These are phyloP conservation scores for Backusella liffmaniae DNA, from an alignment of 192 early-diverging fungal species.

Conservation along the genomic window DNA sequence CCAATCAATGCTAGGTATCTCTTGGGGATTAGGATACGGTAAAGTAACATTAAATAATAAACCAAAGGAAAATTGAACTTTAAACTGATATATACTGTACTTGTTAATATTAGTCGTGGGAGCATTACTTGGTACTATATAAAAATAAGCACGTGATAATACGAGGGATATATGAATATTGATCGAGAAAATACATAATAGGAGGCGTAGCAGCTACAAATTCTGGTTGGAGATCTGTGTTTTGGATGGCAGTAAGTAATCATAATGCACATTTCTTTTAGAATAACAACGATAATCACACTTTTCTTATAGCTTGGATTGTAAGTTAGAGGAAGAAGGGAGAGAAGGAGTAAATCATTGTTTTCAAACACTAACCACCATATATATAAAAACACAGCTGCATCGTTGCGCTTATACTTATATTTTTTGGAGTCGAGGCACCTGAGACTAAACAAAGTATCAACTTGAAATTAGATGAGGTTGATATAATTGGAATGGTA, in stretches of 20 bases:
- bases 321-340: constrained; percentile 34
- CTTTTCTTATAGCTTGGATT: constrained; percentile 44
- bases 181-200: constrained; percentile 7
- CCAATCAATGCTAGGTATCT: constrained; percentile 26
- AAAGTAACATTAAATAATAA: too few species aligned
- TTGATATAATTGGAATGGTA: constrained; percentile 52
- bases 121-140: constrained; percentile 30
- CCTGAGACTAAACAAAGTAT: constrained; percentile 4
- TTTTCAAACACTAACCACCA: not conserved
- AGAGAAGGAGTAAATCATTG: not conserved
- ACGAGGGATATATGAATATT: not conserved
- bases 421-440: constrained; percentile 34
- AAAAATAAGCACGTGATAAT: not conserved
- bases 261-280: not conserved
- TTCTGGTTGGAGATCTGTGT: constrained; percentile 33
- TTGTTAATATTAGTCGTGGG: constrained; percentile 10
- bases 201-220: constrained; percentile 45
- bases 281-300: constrained; percentile 14
- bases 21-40: constrained; percentile 31
- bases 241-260: constrained; percentile 30
- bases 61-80: too few species aligned
- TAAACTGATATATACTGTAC: too few species aligned
- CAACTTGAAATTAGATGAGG: constrained; percentile 31
- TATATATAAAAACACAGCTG: constrained; percentile 27
- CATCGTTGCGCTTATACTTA: constrained; percentile 36